Evolutionary conservation across 371 early-diverging fungal species (phyloP), one percentile per base, ranked within the genome.

Genomic region (Nematocida sp.): DNA sequence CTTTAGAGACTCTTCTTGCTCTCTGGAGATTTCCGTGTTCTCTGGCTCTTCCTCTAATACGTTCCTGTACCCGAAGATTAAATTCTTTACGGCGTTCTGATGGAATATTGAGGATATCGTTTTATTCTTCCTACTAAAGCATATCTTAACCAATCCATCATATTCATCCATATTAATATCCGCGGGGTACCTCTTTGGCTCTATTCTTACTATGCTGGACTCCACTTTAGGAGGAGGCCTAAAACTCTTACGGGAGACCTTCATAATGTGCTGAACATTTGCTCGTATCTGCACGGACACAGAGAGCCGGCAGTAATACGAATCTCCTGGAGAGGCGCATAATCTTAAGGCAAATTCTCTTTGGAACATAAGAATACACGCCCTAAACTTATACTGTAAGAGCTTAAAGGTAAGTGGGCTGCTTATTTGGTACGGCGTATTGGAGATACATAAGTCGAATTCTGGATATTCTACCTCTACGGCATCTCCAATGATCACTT

Each of bases 151-250:
- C 77, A 98, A 79, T 53, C 94, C 94, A 85, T 97, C 96, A 88
- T 93, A 98, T 81, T 97, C 97, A 69, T 91, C 88, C 65, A 94
- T 89, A 80, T 93, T 88, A 20, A 98, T 88, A 0, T 91, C 89
- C 25, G 96, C 94, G 33, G 91, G 91, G 23, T 96, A 93, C 68
- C 91, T 88, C 42, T 87, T 86, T 2, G 95, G 96, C 82, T 94
- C 94, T 57, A 98, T 87, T 66, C 90, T 87, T 16, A 98, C 93
- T 7, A 97, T 95, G 71, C 85, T 83, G 13, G 93, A 92, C 81
- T 98, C 99, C 35, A 98, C 97, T 77, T 95, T 89, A 35, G 99
- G 99, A 55, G 96, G 95, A 36, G 99, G 99, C 75, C 93, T 87
- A 86, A 98, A 98, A 85, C 92, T 94, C 86, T 97, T 97, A 85